Conservation (phyloP, 1,284 basidiomycete species). For the Malassezia cuniculi region DNA sequence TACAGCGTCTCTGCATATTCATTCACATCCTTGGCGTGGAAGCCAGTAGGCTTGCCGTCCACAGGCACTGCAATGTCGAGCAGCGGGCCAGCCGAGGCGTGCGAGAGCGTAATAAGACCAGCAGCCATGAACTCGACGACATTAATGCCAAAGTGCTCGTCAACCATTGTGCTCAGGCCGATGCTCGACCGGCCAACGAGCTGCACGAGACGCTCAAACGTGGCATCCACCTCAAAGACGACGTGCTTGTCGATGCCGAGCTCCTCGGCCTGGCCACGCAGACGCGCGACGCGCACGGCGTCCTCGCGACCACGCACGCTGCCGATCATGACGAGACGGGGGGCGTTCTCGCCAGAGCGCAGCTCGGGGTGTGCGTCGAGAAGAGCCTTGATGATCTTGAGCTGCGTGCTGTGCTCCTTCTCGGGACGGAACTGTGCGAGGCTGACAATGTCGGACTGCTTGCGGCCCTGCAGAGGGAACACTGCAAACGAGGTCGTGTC, state of each 20-base stretch:
- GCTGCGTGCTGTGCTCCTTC: slow-evolving; percentile 77
- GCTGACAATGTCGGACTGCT: slow-evolving; percentile 17
- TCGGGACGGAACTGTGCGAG: slow-evolving; percentile 74
- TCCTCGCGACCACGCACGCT: slow-evolving; percentile 69
- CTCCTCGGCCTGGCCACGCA: slow-evolving; percentile 55
- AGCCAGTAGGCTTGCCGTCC: slow-evolving; percentile 63
- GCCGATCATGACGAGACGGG: slow-evolving; percentile 58
- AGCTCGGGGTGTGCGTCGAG: slow-evolving; percentile 47
- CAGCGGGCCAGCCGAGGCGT: slow-evolving; percentile 82
- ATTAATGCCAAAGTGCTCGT: slow-evolving; percentile 98
- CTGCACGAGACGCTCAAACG: slow-evolving; percentile 58
- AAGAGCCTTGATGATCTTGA: slow-evolving; percentile 58
- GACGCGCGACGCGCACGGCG: slow-evolving; percentile 55
- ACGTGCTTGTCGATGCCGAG: slow-evolving; percentile 58
- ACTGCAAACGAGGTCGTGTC: slow-evolving; percentile 62
- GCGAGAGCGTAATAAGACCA: slow-evolving; percentile 78
- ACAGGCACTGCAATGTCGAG: slow-evolving; percentile 72
- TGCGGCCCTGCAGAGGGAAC: slow-evolving; percentile 52
- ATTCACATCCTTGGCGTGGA: slow-evolving; percentile 60
- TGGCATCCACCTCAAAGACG: slow-evolving; percentile 69
- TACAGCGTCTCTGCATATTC: slow-evolving; percentile 63
- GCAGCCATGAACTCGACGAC: slow-evolving; percentile 94
- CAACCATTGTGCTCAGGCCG: slow-evolving; percentile 90
- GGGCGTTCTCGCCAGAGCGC: slow-evolving; percentile 40
- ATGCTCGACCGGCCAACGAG: slow-evolving; percentile 64